Evolutionary conservation across 345 rosid species (phyloP).

Genomic region (Rhodamnia rubescens): DNA sequence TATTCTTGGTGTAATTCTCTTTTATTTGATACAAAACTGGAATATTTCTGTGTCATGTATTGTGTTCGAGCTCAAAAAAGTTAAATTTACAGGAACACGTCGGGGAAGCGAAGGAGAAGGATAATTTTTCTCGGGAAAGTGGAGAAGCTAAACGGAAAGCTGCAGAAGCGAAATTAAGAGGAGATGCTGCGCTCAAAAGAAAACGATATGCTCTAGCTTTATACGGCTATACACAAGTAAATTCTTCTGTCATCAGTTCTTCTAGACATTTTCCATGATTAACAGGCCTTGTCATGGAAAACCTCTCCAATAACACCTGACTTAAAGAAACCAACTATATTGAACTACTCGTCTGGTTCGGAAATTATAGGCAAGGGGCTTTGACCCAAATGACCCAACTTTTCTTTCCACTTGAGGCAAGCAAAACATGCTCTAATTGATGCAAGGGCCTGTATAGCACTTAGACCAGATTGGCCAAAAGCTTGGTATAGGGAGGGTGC

Average conservation of each 20-base stretch:
- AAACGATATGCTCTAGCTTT: constrained; percentile 52
- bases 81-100: constrained; percentile 32
- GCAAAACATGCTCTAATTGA: constrained; percentile 58
- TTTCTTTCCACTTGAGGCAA: constrained; percentile 33
- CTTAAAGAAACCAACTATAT: too few relatives aligned
- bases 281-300: too few relatives aligned
- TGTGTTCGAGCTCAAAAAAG: not conserved
- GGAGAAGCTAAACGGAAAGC: constrained; percentile 71
- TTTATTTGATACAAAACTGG: not conserved
- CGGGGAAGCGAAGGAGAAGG: constrained; percentile 11
- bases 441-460: constrained; percentile 62
- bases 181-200: constrained; percentile 62
- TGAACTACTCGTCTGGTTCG: not conserved
- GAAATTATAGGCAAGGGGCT: constrained; percentile 61
- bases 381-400: constrained; percentile 36
- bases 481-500: constrained; percentile 91
- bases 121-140: constrained; percentile 37
- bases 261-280: too few relatives aligned
- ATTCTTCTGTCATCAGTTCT: not conserved
- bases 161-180: constrained; percentile 89
- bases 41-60: not conserved
- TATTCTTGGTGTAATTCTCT: not conserved
- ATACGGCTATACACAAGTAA: constrained; percentile 80
- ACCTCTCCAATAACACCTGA: too few relatives aligned
- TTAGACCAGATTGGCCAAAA: constrained; percentile 78